Evolutionary conservation across 2,329 filamentous ascomycete genomes (phyloP).

Genomic region (Colletotrichum spaethianum): DNA sequence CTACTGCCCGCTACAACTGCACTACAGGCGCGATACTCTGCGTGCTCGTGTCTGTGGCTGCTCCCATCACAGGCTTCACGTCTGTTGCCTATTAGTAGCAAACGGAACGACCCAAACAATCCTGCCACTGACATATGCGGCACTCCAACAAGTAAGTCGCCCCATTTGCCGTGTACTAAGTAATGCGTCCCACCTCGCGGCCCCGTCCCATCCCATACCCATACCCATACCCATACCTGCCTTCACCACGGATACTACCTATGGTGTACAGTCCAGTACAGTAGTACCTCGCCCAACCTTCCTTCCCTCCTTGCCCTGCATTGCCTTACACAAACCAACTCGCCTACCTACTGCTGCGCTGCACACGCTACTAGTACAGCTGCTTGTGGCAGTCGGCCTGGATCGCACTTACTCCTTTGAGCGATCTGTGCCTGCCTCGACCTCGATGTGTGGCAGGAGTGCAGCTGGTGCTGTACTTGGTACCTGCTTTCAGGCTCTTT

Average conservation of each 20-base stretch:
- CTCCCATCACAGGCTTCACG: conserved; percentile 24
- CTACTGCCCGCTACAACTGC: conserved; percentile 30
- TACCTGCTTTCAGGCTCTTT: conserved; percentile 39
- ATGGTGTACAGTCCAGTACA: no score
- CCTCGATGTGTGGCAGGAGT: conserved; percentile 24
- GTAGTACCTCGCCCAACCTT: conserved; percentile 20
- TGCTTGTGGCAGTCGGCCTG: conserved; percentile 26
- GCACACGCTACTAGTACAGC: conserved; percentile 11
- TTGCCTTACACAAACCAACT: conserved; percentile 16
- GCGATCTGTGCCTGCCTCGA: conserved; percentile 23
- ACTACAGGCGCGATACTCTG: conserved; percentile 12
- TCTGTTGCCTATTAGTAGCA: no score
- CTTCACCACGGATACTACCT: neutral
- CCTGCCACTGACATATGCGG: neutral
- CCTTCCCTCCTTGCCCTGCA: conserved; percentile 10
- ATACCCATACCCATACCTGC: neutral
- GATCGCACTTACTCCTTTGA: conserved; percentile 32
- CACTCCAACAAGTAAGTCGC: conserved; percentile 2
- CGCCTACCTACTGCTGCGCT: conserved; percentile 14
- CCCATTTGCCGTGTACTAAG: neutral
- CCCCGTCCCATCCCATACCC: neutral
- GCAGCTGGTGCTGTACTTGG: conserved; percentile 18
- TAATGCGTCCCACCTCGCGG: neutral
- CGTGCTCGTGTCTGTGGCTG: conserved; percentile 22
- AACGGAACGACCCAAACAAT: neutral